Conservation (phyloP, 768 basidiomycete genomes). For the Filobasidium wieringae region DNA sequence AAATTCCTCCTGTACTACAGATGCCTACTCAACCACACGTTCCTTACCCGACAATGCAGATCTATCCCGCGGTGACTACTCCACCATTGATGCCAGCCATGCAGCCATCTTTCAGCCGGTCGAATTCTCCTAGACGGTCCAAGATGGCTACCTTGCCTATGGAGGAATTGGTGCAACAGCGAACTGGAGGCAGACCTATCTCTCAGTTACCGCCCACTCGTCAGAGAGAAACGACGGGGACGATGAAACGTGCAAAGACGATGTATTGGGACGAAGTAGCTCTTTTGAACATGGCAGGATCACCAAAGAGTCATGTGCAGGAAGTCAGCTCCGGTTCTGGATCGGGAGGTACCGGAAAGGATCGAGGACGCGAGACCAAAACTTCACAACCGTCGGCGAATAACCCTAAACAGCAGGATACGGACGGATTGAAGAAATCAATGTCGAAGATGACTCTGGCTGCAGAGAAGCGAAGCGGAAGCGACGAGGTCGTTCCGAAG, state of each 20-base stretch:
- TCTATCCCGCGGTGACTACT: constrained; percentile 8
- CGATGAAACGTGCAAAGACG: constrained; percentile 27
- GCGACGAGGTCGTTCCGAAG: not conserved
- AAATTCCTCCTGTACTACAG: constrained; percentile 10
- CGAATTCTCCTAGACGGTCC: not conserved
- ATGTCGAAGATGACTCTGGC: not conserved
- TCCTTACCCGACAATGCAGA: constrained; percentile 9
- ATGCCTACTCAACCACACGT: not conserved
- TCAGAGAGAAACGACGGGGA: not conserved
- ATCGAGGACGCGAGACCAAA: no score
- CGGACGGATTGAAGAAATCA: not conserved
- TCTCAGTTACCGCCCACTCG: not conserved
- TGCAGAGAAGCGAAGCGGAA: not conserved
- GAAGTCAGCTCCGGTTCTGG: not conserved
- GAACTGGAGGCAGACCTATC: not conserved
- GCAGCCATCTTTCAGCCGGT: not conserved
- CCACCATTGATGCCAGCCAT: not conserved
- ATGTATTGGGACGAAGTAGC: constrained; percentile 36
- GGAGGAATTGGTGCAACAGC: not conserved
- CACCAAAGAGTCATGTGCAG: not conserved
- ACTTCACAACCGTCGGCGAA: no score
- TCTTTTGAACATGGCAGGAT: not conserved
- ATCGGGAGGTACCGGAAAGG: not conserved
- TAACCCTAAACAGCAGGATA: not conserved
- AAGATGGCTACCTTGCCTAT: not conserved